A percentile compares a stretch with the other conserved stretches of the same genome.
phyloP scores from a whole-genome alignment of 2,329 filamentous ascomycete species.

The Fusarium oligoseptatum region DNA sequence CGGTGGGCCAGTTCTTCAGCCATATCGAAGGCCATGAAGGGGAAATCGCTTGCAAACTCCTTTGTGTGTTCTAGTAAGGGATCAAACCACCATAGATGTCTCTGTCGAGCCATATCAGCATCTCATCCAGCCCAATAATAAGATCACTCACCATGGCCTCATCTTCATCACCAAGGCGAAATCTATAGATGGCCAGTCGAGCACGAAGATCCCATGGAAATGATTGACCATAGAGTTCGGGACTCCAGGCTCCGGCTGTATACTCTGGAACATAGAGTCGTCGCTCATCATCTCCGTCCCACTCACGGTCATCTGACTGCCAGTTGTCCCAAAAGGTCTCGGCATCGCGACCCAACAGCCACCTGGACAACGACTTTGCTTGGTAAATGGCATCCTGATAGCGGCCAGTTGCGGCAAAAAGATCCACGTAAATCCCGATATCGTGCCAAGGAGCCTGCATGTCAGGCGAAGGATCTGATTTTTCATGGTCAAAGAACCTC shows the following conservation, averaged over 20 bases:
- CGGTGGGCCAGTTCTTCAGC: constrained; percentile 59
- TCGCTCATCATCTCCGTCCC: constrained; percentile 81
- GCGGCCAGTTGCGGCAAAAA: constrained; percentile 75
- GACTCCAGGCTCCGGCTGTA: constrained; percentile 63
- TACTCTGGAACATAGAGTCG: constrained; percentile 74
- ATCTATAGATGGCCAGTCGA: constrained; percentile 86
- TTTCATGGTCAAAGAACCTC: constrained; percentile 60
- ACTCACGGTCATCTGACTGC: constrained; percentile 86
- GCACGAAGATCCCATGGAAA: constrained; percentile 86
- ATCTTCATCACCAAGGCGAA: constrained; percentile 74
- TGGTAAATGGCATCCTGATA: constrained; percentile 76
- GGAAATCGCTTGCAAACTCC: constrained; percentile 73
- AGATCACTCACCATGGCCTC: constrained; percentile 78
- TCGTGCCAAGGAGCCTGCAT: constrained; percentile 78
- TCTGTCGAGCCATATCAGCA: constrained; percentile 54
- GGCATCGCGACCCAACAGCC: constrained; percentile 81
- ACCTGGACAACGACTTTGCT: constrained; percentile 80
- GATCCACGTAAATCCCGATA: constrained; percentile 85
- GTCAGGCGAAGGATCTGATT: constrained; percentile 49
- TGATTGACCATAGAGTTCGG: constrained; percentile 75
- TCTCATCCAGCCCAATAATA: not conserved
- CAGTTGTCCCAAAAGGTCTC: constrained; percentile 84
- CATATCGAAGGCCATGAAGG: constrained; percentile 82
- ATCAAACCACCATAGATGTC: constrained; percentile 78
- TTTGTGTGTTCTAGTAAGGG: constrained; percentile 65